These are phyloP conservation scores for Aspergillus fijiensis DNA, from an alignment of 2,329 filamentous ascomycete genomes.

Conservation along the genomic window DNA sequence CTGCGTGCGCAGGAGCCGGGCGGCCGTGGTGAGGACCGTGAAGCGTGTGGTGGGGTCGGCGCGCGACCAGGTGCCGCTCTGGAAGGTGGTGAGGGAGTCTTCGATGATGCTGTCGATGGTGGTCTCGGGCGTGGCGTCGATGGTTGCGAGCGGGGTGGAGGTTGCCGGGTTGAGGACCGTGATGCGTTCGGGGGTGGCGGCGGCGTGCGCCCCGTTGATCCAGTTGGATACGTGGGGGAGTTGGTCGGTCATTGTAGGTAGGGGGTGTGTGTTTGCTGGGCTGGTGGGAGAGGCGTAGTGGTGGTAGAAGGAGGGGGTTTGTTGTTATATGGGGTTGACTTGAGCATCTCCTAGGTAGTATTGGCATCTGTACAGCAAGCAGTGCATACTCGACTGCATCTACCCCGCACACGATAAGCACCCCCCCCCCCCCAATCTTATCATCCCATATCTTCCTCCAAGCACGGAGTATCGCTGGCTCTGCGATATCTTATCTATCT, in stretches of 20 bases:
- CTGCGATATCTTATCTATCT: not conserved
- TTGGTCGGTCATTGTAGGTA: conserved; percentile 8
- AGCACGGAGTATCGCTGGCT: not conserved
- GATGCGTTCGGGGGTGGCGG: conserved; percentile 17
- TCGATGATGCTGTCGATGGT: conserved; percentile 54
- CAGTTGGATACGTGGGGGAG: conserved; percentile 32
- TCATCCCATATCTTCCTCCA: not conserved
- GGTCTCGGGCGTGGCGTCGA: conserved; percentile 58
- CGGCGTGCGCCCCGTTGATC: conserved; percentile 27
- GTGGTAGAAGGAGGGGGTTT: not conserved
- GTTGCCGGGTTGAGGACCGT: conserved; percentile 33
- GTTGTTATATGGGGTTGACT: too few relatives aligned
- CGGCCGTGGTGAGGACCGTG: conserved; percentile 61
- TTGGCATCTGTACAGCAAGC: too few relatives aligned
- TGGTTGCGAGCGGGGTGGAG: conserved; percentile 29
- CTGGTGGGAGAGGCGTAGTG: not conserved
- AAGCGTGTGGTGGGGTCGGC: conserved; percentile 59
- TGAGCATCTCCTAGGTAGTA: too few relatives aligned
- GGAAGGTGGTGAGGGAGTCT: conserved; percentile 40
- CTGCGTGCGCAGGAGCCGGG: conserved; percentile 52
- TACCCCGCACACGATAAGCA: conserved; percentile 4
- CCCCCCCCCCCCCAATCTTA: not conserved
- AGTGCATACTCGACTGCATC: too few relatives aligned
- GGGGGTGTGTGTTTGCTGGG: too few relatives aligned
- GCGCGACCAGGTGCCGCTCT: conserved; percentile 57